These are phyloP conservation scores for Limonium bicolor DNA, from an alignment of 148 eudicot genomes.

Conservation along the genomic window DNA sequence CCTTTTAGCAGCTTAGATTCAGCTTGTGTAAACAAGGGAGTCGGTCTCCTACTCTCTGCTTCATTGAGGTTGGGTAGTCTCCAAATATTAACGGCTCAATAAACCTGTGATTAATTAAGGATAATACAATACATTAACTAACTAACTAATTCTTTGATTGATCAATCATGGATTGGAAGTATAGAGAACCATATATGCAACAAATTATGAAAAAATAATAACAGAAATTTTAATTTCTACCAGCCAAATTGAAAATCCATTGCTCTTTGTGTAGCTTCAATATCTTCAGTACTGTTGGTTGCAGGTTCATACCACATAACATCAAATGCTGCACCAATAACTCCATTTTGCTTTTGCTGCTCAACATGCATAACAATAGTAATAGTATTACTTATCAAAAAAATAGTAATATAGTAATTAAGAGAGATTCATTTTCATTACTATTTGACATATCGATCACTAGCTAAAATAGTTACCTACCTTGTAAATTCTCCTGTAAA, in stretches of 20 bases:
- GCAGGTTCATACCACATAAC: constrained; percentile 65
- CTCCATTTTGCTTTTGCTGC: constrained; percentile 47
- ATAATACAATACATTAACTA: too few relatives aligned
- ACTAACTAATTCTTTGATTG: too few relatives aligned
- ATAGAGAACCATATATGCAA: too few relatives aligned
- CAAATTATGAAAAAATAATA: too few relatives aligned
- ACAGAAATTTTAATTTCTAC: constrained; percentile 17
- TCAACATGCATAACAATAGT: too few relatives aligned
- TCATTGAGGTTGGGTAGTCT: constrained; percentile 51
- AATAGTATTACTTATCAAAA: too few relatives aligned
- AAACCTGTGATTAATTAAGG: too few relatives aligned
- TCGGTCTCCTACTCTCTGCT: constrained; percentile 35
- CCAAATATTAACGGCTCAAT: constrained; percentile 51
- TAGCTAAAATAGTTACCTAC: constrained; percentile 19
- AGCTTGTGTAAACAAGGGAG: constrained; percentile 25
- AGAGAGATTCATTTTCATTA: not conserved
- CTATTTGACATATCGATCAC: too few relatives aligned
- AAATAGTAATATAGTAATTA: not conserved
- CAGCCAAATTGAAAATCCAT: constrained; percentile 73
- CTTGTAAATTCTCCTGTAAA: constrained; percentile 60
- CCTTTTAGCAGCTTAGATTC: constrained; percentile 49
- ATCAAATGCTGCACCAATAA: constrained; percentile 47
- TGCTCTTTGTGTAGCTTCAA: constrained; percentile 72
- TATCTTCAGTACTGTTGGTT: constrained; percentile 47
- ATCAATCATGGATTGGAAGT: too few relatives aligned